These are phyloP conservation scores for Histomonas meleagridis DNA, from an alignment of 208 protist species.

Conservation along the genomic window DNA sequence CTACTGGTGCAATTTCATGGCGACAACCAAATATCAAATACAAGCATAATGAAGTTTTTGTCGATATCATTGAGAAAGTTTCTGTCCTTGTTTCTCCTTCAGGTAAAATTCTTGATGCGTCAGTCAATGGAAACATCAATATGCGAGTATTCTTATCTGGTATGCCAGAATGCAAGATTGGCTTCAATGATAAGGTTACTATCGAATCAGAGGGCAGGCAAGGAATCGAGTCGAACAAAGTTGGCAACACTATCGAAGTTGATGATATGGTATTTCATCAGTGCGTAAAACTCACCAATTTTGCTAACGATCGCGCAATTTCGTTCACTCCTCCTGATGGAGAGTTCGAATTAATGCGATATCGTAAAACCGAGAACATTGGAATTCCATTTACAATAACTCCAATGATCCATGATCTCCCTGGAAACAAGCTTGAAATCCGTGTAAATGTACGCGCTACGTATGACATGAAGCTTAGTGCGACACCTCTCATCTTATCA, in stretches of 20 bases:
- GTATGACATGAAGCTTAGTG: background rate
- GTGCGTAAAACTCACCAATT: constrained; percentile 80
- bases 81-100: constrained; percentile 77
- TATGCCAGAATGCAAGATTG: constrained; percentile 92
- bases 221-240: background rate
- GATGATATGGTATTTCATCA: constrained; percentile 90
- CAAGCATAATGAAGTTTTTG: constrained; percentile 85
- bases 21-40: constrained; percentile 62
- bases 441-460: background rate
- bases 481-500: background rate
- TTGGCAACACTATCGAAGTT: constrained; percentile 56
- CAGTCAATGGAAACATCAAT: constrained; percentile 63
- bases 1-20: constrained; percentile 34
- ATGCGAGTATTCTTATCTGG: constrained; percentile 89
- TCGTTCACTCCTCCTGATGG: constrained; percentile 64
- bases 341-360: constrained; percentile 84
- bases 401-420: background rate
- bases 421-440: background rate
- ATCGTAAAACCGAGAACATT: constrained; percentile 57
- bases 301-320: constrained; percentile 67
- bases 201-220: background rate
- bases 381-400: background rate
- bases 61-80: constrained; percentile 89
- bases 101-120: constrained; percentile 46
- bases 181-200: constrained; percentile 50